A percentile compares a stretch with the other conserved stretches of the same genome.
Evolutionary conservation across 176 grass and related monocot genomes (phyloP).

Genomic region (Musa troglodytarum): DNA sequence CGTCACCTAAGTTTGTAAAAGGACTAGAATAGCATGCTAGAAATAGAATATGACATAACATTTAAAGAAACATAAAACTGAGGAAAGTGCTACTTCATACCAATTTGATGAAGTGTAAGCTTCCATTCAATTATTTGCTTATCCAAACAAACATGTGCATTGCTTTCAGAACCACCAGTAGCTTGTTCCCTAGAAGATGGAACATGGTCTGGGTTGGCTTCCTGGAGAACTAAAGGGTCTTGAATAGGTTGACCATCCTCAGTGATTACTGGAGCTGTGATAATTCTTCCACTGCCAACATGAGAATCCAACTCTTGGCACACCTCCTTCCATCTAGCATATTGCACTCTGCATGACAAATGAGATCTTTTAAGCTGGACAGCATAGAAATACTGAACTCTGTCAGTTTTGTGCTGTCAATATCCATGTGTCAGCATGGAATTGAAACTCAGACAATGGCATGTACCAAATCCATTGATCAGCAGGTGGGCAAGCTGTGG

Average conservation of each 20-base stretch:
- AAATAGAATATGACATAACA: not conserved
- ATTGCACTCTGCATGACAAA: conserved; percentile 51
- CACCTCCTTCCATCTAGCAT: conserved; percentile 92
- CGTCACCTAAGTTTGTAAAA: not conserved
- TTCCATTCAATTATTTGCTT: conserved; percentile 93
- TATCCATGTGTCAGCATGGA: too few relatives aligned
- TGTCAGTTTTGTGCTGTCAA: too few relatives aligned
- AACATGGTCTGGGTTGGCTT: conserved; percentile 42
- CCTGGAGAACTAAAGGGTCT: conserved; percentile 86
- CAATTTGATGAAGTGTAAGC: conserved; percentile 96
- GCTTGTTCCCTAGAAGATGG: conserved; percentile 1
- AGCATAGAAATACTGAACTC: not conserved
- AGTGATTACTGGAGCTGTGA: conserved; percentile 84
- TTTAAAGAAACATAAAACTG: not conserved
- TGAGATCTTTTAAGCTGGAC: conserved; percentile 9
- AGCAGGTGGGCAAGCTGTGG: too few relatives aligned
- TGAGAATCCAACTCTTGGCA: conserved; percentile 82
- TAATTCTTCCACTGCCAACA: conserved; percentile 87
- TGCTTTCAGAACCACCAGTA: conserved; percentile 19
- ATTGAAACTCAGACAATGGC: too few relatives aligned
- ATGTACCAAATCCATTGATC: too few relatives aligned
- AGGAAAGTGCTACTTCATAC: conserved; percentile 27
- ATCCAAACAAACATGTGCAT: conserved; percentile 28
- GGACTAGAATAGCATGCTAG: not conserved
- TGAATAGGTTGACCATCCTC: conserved; percentile 81